Base-by-base conservation (phyloP, 1,284 basidiomycete species). In the Ganoderma multipileum region DNA sequence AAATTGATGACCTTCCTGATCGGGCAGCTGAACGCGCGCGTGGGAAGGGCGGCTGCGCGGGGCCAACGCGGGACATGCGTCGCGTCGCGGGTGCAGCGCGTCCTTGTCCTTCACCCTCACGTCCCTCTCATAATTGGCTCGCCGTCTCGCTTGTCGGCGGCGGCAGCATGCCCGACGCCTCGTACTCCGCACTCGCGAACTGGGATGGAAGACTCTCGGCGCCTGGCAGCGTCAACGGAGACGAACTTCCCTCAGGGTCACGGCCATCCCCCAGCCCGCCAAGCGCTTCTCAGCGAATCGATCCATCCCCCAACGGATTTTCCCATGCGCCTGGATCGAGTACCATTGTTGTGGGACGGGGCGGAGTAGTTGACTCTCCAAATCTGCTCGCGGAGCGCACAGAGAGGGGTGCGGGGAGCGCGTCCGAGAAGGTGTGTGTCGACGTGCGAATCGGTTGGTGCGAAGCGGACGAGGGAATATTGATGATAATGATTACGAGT, bases 101-200 rank as follows among this genome's bases (percentile, higher is more conserved):
- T 30, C 42, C 42, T 44, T 12, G 18, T 18, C 16, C 28, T 18
- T 9, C 3, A 30, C 52, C 28, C 28, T 3, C 52, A 20, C 30
- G 23, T 52, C 11, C 55, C 26, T 18, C 30, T 8, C 42, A 52
- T 26, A 23, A 9, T 26, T 7, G 33, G 54, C 28, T 30, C 63
- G 54, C 57, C 44, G 64, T 54, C 58, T 36, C 64, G 12, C 44
- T 30, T 38, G 41, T 61, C 44, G 64, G 11, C 38, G 64, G 64
- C 58, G 65, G 41, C 55, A 44, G 18, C 23, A 66, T 66, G 65
- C 50, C 39, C 42, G 54, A 33, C 23, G 28, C 16, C 16, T 33
- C 30, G 23, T 75, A 72, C 67, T 76, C 75, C 11, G 71, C 73
- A 64, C 76, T 77, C 62, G 76, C 76, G 9, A 77, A 77, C 61